Percentiles rank a stretch among this genome's conserved stretches.
Evolutionary conservation across 2,329 filamentous ascomycete species (phyloP).

Genomic region (Trichoderma breve): DNA sequence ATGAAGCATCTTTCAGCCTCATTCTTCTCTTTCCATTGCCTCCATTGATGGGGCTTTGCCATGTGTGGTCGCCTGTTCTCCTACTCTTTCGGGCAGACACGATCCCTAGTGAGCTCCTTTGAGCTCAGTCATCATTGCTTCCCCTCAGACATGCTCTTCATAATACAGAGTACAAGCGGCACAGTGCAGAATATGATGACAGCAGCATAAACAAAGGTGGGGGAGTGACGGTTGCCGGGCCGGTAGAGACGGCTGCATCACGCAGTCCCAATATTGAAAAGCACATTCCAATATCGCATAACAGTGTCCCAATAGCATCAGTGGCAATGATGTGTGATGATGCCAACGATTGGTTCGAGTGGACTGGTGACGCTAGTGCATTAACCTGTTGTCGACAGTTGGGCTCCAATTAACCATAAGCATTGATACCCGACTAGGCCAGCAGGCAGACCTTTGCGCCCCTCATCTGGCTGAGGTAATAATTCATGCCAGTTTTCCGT

Average conservation of each 20-base stretch:
- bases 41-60: not conserved
- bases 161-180: not conserved
- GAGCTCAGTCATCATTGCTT: not conserved
- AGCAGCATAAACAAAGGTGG: not conserved
- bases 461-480: constrained; percentile 15
- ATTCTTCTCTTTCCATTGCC: not conserved
- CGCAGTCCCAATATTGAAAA: not conserved
- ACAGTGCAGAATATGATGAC: not conserved
- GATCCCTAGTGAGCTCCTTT: not conserved
- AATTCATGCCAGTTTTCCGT: not conserved
- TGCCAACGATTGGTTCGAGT: not conserved
- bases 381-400: constrained; percentile 30
- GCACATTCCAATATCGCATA: not conserved
- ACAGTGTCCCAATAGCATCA: not conserved
- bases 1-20: not conserved
- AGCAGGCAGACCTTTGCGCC: constrained; percentile 2
- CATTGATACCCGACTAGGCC: constrained; percentile 40
- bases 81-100: not conserved
- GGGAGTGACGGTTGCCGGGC: not conserved
- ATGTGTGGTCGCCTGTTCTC: not conserved
- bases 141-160: not conserved
- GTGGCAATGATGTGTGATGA: constrained; percentile 8
- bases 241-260: not conserved
- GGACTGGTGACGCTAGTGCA: constrained; percentile 29
- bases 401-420: constrained; percentile 38